Evolutionary conservation across 345 rosid genomes (phyloP).

Genomic region (Melaleuca quinquenervia): DNA sequence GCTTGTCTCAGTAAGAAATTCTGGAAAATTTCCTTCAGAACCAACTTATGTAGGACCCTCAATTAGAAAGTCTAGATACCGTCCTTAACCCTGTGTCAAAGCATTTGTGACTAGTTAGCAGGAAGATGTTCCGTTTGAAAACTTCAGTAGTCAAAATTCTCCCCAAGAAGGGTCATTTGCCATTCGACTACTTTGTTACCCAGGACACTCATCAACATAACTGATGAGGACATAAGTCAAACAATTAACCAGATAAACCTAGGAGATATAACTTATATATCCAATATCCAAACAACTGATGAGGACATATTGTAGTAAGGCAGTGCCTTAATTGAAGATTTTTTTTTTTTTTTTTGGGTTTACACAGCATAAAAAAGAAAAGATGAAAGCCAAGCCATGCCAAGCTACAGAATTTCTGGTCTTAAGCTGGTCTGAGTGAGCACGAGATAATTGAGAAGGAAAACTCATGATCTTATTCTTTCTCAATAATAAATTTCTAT

Average conservation of each 20-base stretch:
- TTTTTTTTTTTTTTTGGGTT: background rate
- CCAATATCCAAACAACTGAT: background rate
- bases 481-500: constrained; percentile 49
- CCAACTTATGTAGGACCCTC: background rate
- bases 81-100: background rate
- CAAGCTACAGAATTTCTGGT: background rate
- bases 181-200: background rate
- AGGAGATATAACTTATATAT: background rate
- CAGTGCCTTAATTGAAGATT: background rate
- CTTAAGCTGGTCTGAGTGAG: background rate
- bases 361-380: background rate
- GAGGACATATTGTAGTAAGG: background rate
- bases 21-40: background rate
- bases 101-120: background rate
- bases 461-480: background rate
- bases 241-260: background rate
- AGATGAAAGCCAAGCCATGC: background rate
- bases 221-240: background rate
- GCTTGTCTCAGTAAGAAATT: background rate
- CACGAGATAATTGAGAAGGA: background rate
- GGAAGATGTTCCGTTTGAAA: background rate
- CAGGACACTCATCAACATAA: background rate
- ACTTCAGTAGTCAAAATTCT: background rate
- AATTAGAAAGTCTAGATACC: background rate
- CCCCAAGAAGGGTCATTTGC: background rate